A percentile compares a stretch with the other conserved stretches of the same genome.
phyloP scores from a whole-genome alignment of 495 filamentous ascomycete species.

The Trichoderma asperelloides region DNA sequence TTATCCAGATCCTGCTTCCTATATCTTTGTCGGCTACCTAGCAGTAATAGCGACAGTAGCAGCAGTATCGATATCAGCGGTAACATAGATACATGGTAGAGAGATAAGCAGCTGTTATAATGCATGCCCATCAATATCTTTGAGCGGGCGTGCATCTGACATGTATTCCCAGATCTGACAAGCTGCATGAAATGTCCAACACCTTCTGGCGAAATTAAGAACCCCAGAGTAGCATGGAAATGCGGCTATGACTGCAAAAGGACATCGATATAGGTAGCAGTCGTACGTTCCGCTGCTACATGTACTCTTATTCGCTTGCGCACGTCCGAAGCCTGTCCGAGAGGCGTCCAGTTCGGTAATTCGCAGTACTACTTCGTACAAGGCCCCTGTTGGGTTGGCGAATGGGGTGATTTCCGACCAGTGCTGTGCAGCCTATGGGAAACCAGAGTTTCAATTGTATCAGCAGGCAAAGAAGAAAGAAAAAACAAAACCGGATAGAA shows the following conservation, averaged over 20 bases:
- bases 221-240: not conserved
- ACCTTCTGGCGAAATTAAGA: not conserved
- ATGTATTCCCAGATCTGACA: not conserved
- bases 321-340: not conserved
- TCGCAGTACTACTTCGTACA: not conserved
- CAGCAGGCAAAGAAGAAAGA: not conserved
- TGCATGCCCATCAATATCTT: not conserved
- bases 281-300: not conserved
- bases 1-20: not conserved
- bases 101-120: not conserved
- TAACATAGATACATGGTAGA: not conserved
- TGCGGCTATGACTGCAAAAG: not conserved
- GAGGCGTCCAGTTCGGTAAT: not conserved
- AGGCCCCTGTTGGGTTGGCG: not conserved
- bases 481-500: not conserved
- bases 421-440: not conserved
- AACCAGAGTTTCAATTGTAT: not conserved
- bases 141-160: not conserved
- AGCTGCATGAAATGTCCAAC: not conserved
- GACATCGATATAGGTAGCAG: not conserved
- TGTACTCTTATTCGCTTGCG: not conserved
- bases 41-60: too few species aligned
- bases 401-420: conserved; percentile 11
- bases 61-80: too few species aligned
- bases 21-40: too few species aligned